Conservation (phyloP, 139 green algal genomes). For the Diplosphaera chodatii region DNA sequence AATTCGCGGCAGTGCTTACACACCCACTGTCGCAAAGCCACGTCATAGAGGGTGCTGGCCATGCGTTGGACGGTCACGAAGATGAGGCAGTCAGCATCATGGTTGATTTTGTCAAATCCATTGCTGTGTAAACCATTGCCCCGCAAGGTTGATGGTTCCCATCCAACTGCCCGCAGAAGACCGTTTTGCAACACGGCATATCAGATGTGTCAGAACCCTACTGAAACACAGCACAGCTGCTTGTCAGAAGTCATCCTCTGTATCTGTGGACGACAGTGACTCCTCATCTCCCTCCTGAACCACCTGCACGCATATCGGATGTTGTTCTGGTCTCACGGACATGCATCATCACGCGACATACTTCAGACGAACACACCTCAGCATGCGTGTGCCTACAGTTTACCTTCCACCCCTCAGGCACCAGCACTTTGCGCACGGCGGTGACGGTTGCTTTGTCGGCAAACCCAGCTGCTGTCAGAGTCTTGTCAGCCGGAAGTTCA, state of each 20-base stretch:
- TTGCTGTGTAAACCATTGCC: too few relatives aligned
- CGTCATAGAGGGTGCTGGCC: constrained; percentile 24
- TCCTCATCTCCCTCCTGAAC: neutral
- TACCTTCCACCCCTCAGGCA: constrained; percentile 22
- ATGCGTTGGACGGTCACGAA: constrained; percentile 29
- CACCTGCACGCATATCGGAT: too few relatives aligned
- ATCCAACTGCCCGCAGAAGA: too few relatives aligned
- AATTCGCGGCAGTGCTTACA: constrained; percentile 25
- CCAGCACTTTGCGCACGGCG: constrained; percentile 19
- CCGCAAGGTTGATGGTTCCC: too few relatives aligned
- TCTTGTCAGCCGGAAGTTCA: constrained; percentile 12
- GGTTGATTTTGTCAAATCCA: constrained; percentile 10
- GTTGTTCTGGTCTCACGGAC: too few relatives aligned
- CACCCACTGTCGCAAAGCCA: constrained; percentile 4
- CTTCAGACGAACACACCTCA: too few relatives aligned
- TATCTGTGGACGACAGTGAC: neutral
- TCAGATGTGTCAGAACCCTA: too few relatives aligned
- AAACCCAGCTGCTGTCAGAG: constrained; percentile 22
- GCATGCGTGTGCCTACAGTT: too few relatives aligned
- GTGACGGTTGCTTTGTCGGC: constrained; percentile 10
- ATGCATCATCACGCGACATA: too few relatives aligned
- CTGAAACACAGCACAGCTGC: too few relatives aligned
- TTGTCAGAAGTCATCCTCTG: neutral
- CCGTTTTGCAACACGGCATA: too few relatives aligned
- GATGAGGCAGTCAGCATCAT: constrained; percentile 20